Evolutionary conservation across 495 filamentous ascomycete species (phyloP), one percentile per base, ranked within the genome.

Genomic region (Hapsidospora chrysogenum): DNA sequence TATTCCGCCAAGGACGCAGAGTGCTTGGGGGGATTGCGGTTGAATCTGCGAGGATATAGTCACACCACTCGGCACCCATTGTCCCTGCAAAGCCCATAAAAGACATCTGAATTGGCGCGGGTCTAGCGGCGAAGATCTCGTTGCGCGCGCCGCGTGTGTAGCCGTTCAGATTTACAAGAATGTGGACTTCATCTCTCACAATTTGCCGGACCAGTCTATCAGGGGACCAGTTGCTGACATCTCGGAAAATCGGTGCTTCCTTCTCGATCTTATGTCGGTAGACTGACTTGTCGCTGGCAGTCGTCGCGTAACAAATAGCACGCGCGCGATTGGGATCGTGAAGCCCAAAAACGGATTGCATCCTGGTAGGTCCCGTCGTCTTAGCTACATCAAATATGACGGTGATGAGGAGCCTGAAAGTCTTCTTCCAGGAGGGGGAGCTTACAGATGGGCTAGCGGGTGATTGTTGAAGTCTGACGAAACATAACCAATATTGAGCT

Each of bases 401-500:
- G 26, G n/a, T 39, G 3, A 20, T 3, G 14, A 18, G 14, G 5
- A 15, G 35, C 53, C n/a, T n/a, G n/a, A n/a, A n/a, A n/a, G n/a
- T n/a, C n/a, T n/a, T n/a, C n/a, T n/a, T n/a, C n/a, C n/a, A n/a
- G n/a, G n/a, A n/a, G n/a, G n/a, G n/a, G n/a, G n/a, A n/a, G n/a
- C 63, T 56, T 46, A 67, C 61, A 95, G 54, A 58, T 95, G 85
- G 4, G 92, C 89, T 27, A 99, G 65, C 21, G 89, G 89, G 48
- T 99, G 89, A 50, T 99, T 99, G 50, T 99, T 99, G 57, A 99
- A 99, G 52, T 99, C 89, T 0, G 87, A 95, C 2, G 89, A 96
- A 19, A 99, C 76, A 50, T 99, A 99, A 30, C 89, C 89, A 36
- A 99, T 76, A 43, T 80, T 82, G 25, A 99, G 72, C 40, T 78